Conservation (phyloP, 495 filamentous ascomycete species). For the Aspergillus ellipticus region DNA sequence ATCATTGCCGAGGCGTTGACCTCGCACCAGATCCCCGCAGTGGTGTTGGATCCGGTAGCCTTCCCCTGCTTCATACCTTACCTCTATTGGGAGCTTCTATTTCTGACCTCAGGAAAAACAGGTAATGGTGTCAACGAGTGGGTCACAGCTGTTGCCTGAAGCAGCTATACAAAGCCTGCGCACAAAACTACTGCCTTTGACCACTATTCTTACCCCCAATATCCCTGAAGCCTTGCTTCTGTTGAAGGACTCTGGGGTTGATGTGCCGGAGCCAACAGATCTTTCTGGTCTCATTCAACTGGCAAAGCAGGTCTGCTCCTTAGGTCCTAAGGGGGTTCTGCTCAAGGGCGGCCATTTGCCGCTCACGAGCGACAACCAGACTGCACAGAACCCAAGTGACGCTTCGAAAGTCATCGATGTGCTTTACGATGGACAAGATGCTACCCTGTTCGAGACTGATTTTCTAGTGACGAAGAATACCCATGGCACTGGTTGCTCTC, state of each 20-base stretch:
- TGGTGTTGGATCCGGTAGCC: slow-evolving; percentile 81
- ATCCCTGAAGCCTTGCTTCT: slow-evolving; percentile 82
- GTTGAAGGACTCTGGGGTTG: slow-evolving; percentile 54
- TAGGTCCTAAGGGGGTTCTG: slow-evolving; percentile 77
- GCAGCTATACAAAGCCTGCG: slow-evolving; percentile 64
- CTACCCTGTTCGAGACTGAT: slow-evolving; percentile 58
- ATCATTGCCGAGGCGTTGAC: slow-evolving; percentile 66
- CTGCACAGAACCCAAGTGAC: slow-evolving; percentile 53
- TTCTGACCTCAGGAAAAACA: slow-evolving; percentile 29
- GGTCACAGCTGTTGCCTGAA: slow-evolving; percentile 68
- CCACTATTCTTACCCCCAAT: slow-evolving; percentile 86
- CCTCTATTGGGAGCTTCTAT: neutral
- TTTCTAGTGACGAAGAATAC: slow-evolving; percentile 75
- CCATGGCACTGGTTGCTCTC: slow-evolving; percentile 92
- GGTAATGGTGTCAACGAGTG: slow-evolving; percentile 93
- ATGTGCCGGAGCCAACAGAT: slow-evolving; percentile 45
- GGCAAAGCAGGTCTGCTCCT: slow-evolving; percentile 58
- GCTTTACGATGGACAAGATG: slow-evolving; percentile 56
- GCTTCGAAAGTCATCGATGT: slow-evolving; percentile 69
- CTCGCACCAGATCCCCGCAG: slow-evolving; percentile 53
- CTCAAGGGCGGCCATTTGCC: slow-evolving; percentile 94
- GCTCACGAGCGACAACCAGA: slow-evolving; percentile 54
- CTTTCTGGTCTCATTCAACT: slow-evolving; percentile 61
- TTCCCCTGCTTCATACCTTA: neutral
- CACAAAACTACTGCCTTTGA: slow-evolving; percentile 64